A percentile compares a stretch with the other conserved stretches of the same genome.
phyloP scores from a whole-genome alignment of 2,329 filamentous ascomycete species.

The Curvularia sp. region DNA sequence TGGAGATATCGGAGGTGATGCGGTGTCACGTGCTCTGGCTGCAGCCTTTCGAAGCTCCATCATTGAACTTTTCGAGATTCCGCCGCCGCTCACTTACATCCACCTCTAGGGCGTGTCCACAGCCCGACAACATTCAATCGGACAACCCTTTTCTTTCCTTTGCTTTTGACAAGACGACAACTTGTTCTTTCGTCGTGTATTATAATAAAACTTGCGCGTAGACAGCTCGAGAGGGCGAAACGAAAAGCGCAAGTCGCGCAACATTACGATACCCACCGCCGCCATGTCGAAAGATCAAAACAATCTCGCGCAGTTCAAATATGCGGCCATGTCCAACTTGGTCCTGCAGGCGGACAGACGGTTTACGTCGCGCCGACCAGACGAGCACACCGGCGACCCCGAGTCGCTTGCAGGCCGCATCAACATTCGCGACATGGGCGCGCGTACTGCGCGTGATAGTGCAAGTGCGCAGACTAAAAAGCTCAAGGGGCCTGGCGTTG shows the following conservation, averaged over 20 bases:
- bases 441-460: slow-evolving; percentile 77
- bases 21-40: slow-evolving; percentile 21
- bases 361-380: slow-evolving; percentile 88
- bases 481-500: slow-evolving; percentile 69
- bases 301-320: slow-evolving; percentile 96
- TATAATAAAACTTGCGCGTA: slow-evolving; percentile 15
- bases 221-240: slow-evolving; percentile 16
- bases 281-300: slow-evolving; percentile 47
- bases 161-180: slow-evolving; percentile 19
- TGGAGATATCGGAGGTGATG: slow-evolving; percentile 13
- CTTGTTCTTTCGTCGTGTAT: slow-evolving; percentile 10
- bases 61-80: slow-evolving; percentile 21
- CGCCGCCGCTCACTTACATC: slow-evolving; percentile 27
- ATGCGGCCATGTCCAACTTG: slow-evolving; percentile 99
- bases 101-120: slow-evolving; percentile 36
- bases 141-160: slow-evolving; percentile 14
- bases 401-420: slow-evolving; percentile 95
- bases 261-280: slow-evolving; percentile 26
- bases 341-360: slow-evolving; percentile 99
- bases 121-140: slow-evolving; percentile 26
- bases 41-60: slow-evolving; percentile 21
- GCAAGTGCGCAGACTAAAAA: slow-evolving; percentile 82
- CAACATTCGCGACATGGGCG: slow-evolving; percentile 94
- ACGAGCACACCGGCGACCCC: slow-evolving; percentile 95
- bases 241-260: slow-evolving; percentile 33